Base-by-base conservation (phyloP, 2,329 filamentous ascomycete species). In the Metarhizium sp. region DNA sequence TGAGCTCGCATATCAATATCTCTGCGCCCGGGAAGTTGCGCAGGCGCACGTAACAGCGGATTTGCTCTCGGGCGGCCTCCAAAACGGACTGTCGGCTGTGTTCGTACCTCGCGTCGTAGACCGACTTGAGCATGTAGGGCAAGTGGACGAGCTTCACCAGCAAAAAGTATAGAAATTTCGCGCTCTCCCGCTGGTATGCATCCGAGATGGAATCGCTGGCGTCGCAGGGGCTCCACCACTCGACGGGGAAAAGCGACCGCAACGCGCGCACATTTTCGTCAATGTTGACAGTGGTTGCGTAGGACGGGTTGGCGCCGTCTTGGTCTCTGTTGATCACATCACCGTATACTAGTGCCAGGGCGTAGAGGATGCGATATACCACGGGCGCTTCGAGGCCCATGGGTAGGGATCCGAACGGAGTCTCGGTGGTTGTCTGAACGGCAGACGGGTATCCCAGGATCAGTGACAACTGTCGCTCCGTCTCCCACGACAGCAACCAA, bases 401-500 rank as follows among this genome's bases (percentile, higher is more conserved):
- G 8, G 46, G 46, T 8, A 49, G n/a, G 8, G 8, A 14, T 13
- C 20, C 46, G 20, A 48, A 30, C 20, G 46, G 29, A 11, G 20
- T 29, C 20, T 25, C 1, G n/a, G 46, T 30, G 46, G 2, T 25
- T n/a, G 29, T 30, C 29, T 48, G 46, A 10, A 48, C 46, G 5
- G 67, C 69, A 54, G 72, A 73, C 2, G 80, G 80, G 6, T 82
- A 70, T 13, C 80, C 80, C 3, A 82, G 69, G 25, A 25, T 25
- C n/a, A 80, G 62, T 29, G 77, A 77, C 6, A 80, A 61, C 58
- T 76, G 75, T 34, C 79, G 71, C 58, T 84, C 81, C 2, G 67
- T 61, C 25, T 70, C 64, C 57, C 70, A 71, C 14, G 77, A 58
- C 7, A 65, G 59, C 18, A 66, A 63, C 76, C 75, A 25, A 78